Conservation (phyloP, 106 monocot genomes). For the Allium fistulosum region DNA sequence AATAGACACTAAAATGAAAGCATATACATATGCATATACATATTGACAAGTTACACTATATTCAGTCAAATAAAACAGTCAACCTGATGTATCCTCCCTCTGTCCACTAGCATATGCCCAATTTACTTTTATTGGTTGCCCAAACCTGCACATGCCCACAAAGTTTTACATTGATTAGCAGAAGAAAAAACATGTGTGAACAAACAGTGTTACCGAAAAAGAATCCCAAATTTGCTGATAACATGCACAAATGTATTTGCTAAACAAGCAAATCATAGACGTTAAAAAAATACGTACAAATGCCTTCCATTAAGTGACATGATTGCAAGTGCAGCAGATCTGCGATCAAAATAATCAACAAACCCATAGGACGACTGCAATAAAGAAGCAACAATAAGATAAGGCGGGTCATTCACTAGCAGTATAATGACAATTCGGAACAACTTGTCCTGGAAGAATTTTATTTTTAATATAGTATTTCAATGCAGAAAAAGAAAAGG, state of each 20-base stretch:
- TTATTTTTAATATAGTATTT: neutral
- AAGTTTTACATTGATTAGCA: neutral
- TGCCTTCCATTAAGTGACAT: conserved; percentile 84
- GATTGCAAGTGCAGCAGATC: conserved; percentile 79
- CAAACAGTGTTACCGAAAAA: too few relatives aligned
- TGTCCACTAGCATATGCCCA: conserved; percentile 90
- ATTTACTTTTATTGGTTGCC: conserved; percentile 84
- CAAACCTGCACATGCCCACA: conserved; percentile 31
- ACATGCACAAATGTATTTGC: too few relatives aligned
- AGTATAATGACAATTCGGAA: too few relatives aligned
- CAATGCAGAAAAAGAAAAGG: neutral
- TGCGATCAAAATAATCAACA: conserved; percentile 25
- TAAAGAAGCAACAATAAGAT: neutral
- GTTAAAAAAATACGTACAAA: conserved; percentile 23
- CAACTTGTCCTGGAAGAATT: neutral
- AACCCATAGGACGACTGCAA: conserved; percentile 72
- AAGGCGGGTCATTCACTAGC: neutral
- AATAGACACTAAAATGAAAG: neutral
- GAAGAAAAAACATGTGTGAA: neutral
- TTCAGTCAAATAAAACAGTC: too few relatives aligned
- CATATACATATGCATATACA: too few relatives aligned
- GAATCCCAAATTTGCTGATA: too few relatives aligned
- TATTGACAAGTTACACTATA: too few relatives aligned
- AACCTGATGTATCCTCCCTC: conserved; percentile 77
- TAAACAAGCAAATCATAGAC: too few relatives aligned